Base-by-base conservation (phyloP, 1,284 basidiomycete genomes). In the Mycena sp. region DNA sequence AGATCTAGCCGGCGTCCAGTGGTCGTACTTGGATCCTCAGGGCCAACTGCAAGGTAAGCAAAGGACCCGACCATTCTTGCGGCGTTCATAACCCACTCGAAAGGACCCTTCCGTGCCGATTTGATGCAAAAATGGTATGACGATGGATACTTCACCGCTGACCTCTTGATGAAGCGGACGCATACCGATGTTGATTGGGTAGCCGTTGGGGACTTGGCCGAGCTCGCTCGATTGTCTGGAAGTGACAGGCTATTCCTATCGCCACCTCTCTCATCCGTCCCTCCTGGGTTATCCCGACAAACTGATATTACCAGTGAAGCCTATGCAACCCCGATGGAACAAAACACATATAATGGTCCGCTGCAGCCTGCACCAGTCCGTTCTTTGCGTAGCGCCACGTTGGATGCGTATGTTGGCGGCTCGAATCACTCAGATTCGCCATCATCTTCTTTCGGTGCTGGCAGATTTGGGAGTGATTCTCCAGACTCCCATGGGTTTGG, bases 71-170 rank as follows among this genome's bases (percentile, higher is more conserved):
- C 37, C 61, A 48, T 46, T 37, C 45, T 44, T 44, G 11, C 41
- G 30, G 53, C 48, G 30, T 61, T 61, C 65, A 69, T 26, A 52
- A 63, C 67, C 54, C 49, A 67, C 59, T 65, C 2, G 32, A 66
- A 35, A 95, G 95, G 95, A 54, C 97, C 97, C 2, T 99, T 99
- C 83, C 85, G 86, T 43, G 95, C 93, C 26, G 87, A 91, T 66
- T 76, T 93, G 64, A 99, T 99, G 97, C 96, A 99, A 79, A 94
- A 94, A 70, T 99, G 97, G 97, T 93, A 90, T 76, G 89, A 94
- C 58, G 93, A 92, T 73, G 91, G 91, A 16, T 99, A 98, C 80
- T 98, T 99, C 75, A 83, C 87, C n/a, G 82, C 89, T 46, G 90
- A 94, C 66, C 83, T 99, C 29, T 87, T 93, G 35, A 90, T 97